phyloP scores from a whole-genome alignment of 305 asterid genomes.

The Rubia balearica region DNA sequence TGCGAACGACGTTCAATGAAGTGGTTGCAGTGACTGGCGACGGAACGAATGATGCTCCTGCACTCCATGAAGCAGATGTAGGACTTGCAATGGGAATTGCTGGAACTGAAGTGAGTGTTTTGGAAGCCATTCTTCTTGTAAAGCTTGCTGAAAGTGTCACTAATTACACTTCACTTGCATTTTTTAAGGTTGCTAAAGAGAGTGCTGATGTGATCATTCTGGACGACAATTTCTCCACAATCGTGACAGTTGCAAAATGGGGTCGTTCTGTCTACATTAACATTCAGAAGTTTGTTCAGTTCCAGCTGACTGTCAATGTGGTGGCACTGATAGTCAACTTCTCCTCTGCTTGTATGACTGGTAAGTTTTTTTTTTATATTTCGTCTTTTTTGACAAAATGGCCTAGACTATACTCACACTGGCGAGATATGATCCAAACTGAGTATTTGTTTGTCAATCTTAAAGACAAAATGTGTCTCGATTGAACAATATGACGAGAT shows the following conservation, averaged over 20 bases:
- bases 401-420: too few species aligned
- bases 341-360: conserved; percentile 80
- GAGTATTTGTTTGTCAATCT: too few species aligned
- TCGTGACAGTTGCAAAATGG: conserved; percentile 91
- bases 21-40: conserved; percentile 99
- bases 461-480: too few species aligned
- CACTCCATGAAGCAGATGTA: conserved; percentile 98
- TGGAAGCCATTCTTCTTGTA: not conserved
- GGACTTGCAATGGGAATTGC: conserved; percentile 99
- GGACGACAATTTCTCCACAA: conserved; percentile 93
- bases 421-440: too few species aligned
- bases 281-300: conserved; percentile 93
- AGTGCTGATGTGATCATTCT: conserved; percentile 91
- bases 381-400: not conserved
- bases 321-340: conserved; percentile 81
- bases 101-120: conserved; percentile 71
- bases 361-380: conserved; percentile 24
- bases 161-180: not conserved
- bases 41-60: conserved; percentile 99
- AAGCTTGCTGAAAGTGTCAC: not conserved
- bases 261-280: conserved; percentile 88
- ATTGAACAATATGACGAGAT: too few species aligned
- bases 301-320: conserved; percentile 87
- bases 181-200: conserved; percentile 82
- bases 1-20: conserved; percentile 83